These are phyloP conservation scores for Blastocladiella emersonii DNA, from an alignment of 371 early-diverging fungal genomes.

Conservation along the genomic window DNA sequence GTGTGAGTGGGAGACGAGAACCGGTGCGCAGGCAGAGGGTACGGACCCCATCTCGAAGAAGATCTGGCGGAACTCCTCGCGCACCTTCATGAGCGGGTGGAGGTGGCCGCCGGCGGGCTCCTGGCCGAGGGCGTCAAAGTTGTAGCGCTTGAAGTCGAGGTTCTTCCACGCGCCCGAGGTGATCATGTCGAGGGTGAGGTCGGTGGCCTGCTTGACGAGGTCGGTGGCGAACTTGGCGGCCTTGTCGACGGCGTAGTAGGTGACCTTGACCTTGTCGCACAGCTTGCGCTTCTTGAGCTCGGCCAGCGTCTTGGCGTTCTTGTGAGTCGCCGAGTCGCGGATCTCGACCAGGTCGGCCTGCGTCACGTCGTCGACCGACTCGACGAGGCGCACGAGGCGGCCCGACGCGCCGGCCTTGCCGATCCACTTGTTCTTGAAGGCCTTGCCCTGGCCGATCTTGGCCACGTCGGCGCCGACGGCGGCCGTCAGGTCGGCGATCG, in stretches of 20 bases:
- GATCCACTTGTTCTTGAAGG: constrained; percentile 95
- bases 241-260: constrained; percentile 75
- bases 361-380: constrained; percentile 69
- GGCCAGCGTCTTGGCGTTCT: constrained; percentile 50
- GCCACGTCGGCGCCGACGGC: constrained; percentile 43
- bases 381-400: constrained; percentile 45
- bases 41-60: constrained; percentile 95
- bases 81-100: constrained; percentile 98
- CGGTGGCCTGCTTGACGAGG: constrained; percentile 78
- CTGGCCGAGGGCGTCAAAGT: constrained; percentile 88
- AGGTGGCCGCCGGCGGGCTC: constrained; percentile 80
- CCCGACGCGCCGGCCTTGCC: constrained; percentile 52
- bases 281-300: constrained; percentile 84
- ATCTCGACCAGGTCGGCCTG: constrained; percentile 57
- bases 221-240: constrained; percentile 75
- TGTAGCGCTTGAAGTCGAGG: constrained; percentile 93
- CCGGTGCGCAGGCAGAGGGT: neutral
- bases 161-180: constrained; percentile 84
- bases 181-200: constrained; percentile 93
- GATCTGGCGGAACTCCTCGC: constrained; percentile 97
- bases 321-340: constrained; percentile 41
- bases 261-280: constrained; percentile 57
- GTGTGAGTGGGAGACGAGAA: neutral
- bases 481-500: constrained; percentile 49
- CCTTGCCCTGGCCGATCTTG: constrained; percentile 86